phyloP scores from a whole-genome alignment of 345 rosid genomes.

The Eutrema heterophyllum region DNA sequence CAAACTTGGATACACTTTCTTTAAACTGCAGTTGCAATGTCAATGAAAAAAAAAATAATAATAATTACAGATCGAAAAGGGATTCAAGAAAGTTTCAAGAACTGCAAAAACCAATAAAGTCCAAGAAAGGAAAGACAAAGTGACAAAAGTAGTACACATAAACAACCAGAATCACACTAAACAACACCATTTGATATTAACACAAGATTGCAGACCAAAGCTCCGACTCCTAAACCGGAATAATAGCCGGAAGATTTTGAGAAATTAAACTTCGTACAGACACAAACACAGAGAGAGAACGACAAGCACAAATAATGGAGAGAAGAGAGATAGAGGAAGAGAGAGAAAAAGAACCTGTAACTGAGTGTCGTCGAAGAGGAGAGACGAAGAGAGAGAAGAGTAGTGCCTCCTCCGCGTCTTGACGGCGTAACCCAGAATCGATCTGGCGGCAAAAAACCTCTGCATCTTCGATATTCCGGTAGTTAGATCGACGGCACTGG shows the following conservation, averaged over 20 bases:
- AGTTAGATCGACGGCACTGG: neutral
- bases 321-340: neutral
- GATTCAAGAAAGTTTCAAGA: neutral
- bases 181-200: neutral
- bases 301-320: neutral
- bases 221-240: too few species aligned
- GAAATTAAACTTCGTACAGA: too few species aligned
- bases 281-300: neutral
- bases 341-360: slow-evolving; percentile 51
- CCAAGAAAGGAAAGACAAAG: neutral
- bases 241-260: neutral
- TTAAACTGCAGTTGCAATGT: slow-evolving; percentile 53
- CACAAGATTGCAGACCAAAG: too few species aligned
- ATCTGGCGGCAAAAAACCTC: slow-evolving; percentile 36
- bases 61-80: neutral
- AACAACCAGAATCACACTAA: neutral
- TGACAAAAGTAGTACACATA: neutral
- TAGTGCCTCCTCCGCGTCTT: slow-evolving; percentile 29
- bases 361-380: slow-evolving; percentile 90
- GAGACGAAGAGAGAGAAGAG: slow-evolving; percentile 59
- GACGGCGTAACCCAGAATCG: slow-evolving; percentile 27
- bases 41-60: neutral
- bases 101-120: too few species aligned
- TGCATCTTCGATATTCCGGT: slow-evolving; percentile 36
- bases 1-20: slow-evolving; percentile 84